Evolutionary conservation across 495 filamentous ascomycete species (phyloP).

Genomic region (Collariella sp.): DNA sequence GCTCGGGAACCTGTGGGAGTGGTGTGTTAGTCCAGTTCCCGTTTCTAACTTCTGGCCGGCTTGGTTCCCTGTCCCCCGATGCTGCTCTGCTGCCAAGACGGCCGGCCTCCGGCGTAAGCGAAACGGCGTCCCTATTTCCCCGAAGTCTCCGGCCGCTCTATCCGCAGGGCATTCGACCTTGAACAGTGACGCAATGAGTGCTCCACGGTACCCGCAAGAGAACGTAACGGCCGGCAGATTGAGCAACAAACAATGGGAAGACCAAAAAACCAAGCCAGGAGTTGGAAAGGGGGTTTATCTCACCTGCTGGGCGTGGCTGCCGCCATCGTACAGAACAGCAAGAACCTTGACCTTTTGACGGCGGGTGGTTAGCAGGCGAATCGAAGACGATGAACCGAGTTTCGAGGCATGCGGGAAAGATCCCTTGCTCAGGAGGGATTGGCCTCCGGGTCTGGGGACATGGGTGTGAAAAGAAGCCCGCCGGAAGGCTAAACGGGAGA

Average conservation of each 20-base stretch:
- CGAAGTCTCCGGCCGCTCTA: constrained; percentile 2
- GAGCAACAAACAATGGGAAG: neutral
- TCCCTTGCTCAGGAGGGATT: neutral
- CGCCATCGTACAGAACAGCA: constrained; percentile 48
- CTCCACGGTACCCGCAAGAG: constrained; percentile 1
- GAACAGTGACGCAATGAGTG: neutral
- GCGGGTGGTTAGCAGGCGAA: constrained; percentile 37
- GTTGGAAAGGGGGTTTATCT: constrained; percentile 18
- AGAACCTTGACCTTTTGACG: constrained; percentile 53
- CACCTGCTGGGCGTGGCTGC: constrained; percentile 44
- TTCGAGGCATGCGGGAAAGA: neutral
- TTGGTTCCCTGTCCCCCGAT: too few relatives aligned
- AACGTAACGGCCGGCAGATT: neutral
- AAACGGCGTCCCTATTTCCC: constrained; percentile 9
- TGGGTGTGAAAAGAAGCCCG: neutral
- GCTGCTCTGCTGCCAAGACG: constrained; percentile 10
- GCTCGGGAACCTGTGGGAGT: constrained; percentile 55
- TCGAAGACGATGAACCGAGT: neutral
- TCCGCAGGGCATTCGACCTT: neutral
- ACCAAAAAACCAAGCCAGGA: constrained; percentile 2
- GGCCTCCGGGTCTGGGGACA: too few relatives aligned
- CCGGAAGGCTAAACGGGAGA: constrained; percentile 18
- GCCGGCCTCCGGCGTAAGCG: neutral
- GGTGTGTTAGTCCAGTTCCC: neutral
- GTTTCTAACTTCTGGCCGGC: neutral